Evolutionary conservation across 768 basidiomycete genomes (phyloP), one percentile per base, ranked within the genome.

Genomic region (Podaxis carcinomalis): DNA sequence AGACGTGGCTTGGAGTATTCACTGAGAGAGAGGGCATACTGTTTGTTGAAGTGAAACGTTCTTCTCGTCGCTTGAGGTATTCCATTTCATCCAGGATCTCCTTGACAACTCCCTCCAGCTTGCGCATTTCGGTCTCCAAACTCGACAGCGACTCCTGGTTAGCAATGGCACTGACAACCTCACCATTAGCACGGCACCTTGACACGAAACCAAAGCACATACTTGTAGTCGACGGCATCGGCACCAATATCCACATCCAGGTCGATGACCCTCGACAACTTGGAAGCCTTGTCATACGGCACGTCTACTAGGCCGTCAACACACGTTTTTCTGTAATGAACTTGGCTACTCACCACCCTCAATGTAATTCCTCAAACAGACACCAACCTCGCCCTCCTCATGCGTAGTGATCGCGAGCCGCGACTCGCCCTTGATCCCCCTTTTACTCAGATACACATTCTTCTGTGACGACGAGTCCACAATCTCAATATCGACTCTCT

Each of bases 161-260:
- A 9, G 97, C 97, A 72, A 98, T 99, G 25, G 97, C 97, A 68
- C 95, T 97, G 69, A 1, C 62, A 25, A 39, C 58, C 32, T 32
- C 64, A 62, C 52, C 21, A 42, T 35, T 16, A 51, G 62, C 32
- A 63, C 49, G 58, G 42, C 39, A 5, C 13, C 14, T 47, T 10
- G 5, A 13, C 51, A 5, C 27, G 23, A 39, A 32, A 4, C 21
- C 25, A 5, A 55, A 44, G 39, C 9, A 77, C 90, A 64, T 69
- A 96, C 95, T 99, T 98, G 83, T 98, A 98, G 76, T 99, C 97
- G 39, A 98, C 89, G 1, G 97, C 97, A 68, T 98, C 96, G 11
- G 96, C 95, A 36, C 97, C 97, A 72, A 99, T 95, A 69, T 99
- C 97, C 39, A 98, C 85, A 69, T 99, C 97, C 61, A 98, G 77